phyloP scores from a whole-genome alignment of 768 basidiomycete genomes.

The Psilocybe cyanescens region DNA sequence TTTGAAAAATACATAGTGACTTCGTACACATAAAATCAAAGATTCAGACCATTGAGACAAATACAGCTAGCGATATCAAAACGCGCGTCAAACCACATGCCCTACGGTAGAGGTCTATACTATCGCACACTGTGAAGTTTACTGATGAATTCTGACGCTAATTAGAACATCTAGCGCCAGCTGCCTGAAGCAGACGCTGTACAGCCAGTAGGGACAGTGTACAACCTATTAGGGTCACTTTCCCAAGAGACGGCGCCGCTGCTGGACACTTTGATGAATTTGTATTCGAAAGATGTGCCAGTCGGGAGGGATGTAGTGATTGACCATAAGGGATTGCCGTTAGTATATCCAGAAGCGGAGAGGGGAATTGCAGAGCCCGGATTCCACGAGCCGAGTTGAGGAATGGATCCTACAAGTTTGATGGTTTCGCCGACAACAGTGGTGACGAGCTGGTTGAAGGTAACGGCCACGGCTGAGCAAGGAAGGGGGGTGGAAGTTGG shows the following conservation, averaged over 20 bases:
- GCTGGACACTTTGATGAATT: constrained; percentile 11
- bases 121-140: neutral
- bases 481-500: neutral
- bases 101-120: no score
- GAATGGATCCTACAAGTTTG: constrained; percentile 3
- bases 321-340: constrained; percentile 6
- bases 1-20: no score
- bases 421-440: constrained; percentile 9
- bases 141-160: neutral
- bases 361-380: constrained; percentile 1
- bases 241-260: constrained; percentile 9
- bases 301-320: neutral
- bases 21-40: no score
- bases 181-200: neutral
- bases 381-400: constrained; percentile 8
- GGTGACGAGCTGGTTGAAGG: constrained; percentile 9
- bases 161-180: neutral
- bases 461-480: neutral
- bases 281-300: constrained; percentile 4
- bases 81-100: no score
- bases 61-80: no score
- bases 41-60: no score
- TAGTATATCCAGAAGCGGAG: constrained; percentile 2
- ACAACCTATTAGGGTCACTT: constrained; percentile 9
- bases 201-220: constrained; percentile 1